These are phyloP conservation scores for Dentipellis fragilis DNA, from an alignment of 768 basidiomycete species.

Conservation along the genomic window DNA sequence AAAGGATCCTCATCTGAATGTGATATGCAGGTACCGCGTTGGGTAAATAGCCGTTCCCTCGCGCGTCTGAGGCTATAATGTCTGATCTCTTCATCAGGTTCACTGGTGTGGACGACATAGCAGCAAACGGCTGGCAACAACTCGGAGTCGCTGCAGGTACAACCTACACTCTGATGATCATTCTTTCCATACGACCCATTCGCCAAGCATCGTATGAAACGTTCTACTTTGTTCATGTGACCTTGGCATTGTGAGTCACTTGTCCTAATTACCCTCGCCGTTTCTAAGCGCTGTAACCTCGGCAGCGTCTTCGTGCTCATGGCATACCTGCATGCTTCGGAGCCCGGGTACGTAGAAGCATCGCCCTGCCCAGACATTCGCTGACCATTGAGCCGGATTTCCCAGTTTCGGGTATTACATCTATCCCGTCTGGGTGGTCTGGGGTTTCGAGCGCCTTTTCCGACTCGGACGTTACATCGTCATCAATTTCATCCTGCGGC, in stretches of 20 bases:
- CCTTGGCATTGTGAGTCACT: constrained; percentile 8
- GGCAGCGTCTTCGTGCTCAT: constrained; percentile 10
- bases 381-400: not conserved
- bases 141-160: constrained; percentile 3
- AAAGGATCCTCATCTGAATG: not conserved
- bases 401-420: constrained; percentile 9
- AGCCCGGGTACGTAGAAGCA: constrained; percentile 2
- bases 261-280: no score
- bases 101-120: constrained; percentile 2
- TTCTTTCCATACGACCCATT: constrained; percentile 13
- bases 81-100: not conserved
- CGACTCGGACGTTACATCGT: constrained; percentile 8
- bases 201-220: constrained; percentile 9
- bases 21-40: not conserved
- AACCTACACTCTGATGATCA: constrained; percentile 3
- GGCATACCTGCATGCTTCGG: constrained; percentile 9
- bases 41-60: not conserved
- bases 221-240: constrained; percentile 12
- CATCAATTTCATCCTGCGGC: constrained; percentile 3
- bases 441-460: constrained; percentile 14
- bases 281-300: not conserved
- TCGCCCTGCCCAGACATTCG: not conserved
- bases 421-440: constrained; percentile 14
- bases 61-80: not conserved
- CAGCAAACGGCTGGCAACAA: constrained; percentile 2